Evolutionary conservation across 2,329 filamentous ascomycete species (phyloP).

Genomic region (Ceratocystis alfenasii): DNA sequence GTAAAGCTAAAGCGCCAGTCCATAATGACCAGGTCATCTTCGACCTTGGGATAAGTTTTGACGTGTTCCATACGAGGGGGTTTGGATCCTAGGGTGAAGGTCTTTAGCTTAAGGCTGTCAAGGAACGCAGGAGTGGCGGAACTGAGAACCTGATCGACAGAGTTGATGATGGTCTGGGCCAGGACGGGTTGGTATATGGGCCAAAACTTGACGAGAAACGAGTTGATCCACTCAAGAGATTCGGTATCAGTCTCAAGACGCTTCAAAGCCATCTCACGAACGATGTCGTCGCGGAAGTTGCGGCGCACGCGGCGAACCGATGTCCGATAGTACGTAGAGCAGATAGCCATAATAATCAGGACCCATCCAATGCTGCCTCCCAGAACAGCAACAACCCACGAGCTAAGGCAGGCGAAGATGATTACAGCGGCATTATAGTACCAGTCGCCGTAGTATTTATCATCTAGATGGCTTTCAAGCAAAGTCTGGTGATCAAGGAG

Average conservation of each 20-base stretch:
- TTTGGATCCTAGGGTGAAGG: constrained; percentile 87
- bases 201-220: constrained; percentile 97
- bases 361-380: constrained; percentile 91
- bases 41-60: constrained; percentile 91
- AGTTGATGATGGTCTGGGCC: constrained; percentile 80
- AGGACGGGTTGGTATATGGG: constrained; percentile 94
- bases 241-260: constrained; percentile 82
- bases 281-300: constrained; percentile 91
- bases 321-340: constrained; percentile 91
- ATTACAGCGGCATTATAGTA: constrained; percentile 96
- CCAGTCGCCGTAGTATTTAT: constrained; percentile 94
- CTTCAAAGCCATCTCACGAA: constrained; percentile 75
- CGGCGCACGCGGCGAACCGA: constrained; percentile 85
- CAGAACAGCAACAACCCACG: constrained; percentile 79
- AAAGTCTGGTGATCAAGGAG: constrained; percentile 80
- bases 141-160: constrained; percentile 91
- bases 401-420: constrained; percentile 77
- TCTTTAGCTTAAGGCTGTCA: constrained; percentile 86
- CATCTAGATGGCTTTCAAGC: constrained; percentile 70
- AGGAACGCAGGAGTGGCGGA: constrained; percentile 84
- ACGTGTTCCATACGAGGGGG: constrained; percentile 94
- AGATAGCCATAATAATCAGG: constrained; percentile 81
- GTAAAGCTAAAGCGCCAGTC: constrained; percentile 99
- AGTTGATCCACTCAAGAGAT: constrained; percentile 97
- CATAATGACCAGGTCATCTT: constrained; percentile 94